Base-by-base conservation (phyloP, 2,329 filamentous ascomycete species). In the Sporothrix protearum region DNA sequence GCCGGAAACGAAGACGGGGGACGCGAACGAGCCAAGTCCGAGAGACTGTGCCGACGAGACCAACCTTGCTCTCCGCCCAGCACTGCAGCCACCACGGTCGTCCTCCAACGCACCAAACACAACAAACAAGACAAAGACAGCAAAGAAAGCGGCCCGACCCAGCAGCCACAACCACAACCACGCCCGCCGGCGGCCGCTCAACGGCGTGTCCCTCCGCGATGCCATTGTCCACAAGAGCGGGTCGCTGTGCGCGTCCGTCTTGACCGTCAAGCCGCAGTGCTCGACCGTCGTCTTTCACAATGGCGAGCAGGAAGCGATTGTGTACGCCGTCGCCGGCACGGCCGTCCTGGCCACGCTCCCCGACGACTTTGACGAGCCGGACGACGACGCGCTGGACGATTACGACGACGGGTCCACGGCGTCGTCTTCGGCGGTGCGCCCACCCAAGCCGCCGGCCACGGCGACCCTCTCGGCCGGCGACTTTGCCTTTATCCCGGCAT, bases 401-500 rank as follows among this genome's bases (percentile, higher is more conserved):
- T 7, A 61, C 70, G 83, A 87, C 30, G 69, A 76, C 30, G 75
- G 16, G 9, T 16, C n/a, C n/a, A n/a, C n/a, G n/a, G n/a, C 59
- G 3, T n/a, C 49, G 57, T 7, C 59, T 42, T 84, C 87, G 14
- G 6, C 33, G 0, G n/a, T n/a, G n/a, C n/a, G n/a, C n/a, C n/a
- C n/a, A n/a, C 30, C 30, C n/a, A 68, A 42, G 39, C 78, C 57
- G 4, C 85, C 73, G 84, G 85, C 45, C 84, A 90, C 73, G 81
- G 86, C 90, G 72, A 81, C 86, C 22, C 82, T 93, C 7, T 79
- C 79, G 0, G 83, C 87, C 0, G 91, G 91, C 0, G 90, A 92
- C 78, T 93, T 91, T 78, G 89, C 89, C 2, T 84, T 92, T 70
- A 85, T 93, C 14, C 91, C 91, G 0, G 86, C 89, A 0, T 92